A percentile compares a stretch with the other conserved stretches of the same genome.
phyloP scores from a whole-genome alignment of 148 eudicot genomes.

The Cornus florida region DNA sequence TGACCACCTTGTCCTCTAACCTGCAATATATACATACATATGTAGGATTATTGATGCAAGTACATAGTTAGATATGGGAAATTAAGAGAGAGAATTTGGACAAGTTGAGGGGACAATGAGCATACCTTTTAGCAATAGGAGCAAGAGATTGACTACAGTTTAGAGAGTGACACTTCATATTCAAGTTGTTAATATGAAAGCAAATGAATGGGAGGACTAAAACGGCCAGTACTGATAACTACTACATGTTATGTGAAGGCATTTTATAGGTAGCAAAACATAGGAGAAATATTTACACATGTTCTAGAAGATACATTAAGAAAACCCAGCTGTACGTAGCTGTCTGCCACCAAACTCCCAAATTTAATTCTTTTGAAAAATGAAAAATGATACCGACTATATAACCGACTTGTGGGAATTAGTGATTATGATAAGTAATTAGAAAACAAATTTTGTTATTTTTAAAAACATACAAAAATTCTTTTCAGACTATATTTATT shows the following conservation, averaged over 20 bases:
- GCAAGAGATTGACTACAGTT: background rate
- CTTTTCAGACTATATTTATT: no score
- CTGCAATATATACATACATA: slow-evolving; percentile 12
- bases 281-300: background rate
- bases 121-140: background rate
- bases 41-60: background rate
- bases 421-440: no score
- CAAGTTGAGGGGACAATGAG: background rate
- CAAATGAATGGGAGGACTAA: background rate
- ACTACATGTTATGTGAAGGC: background rate
- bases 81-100: no score
- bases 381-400: no score
- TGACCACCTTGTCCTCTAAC: slow-evolving; percentile 43
- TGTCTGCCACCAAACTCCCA: background rate
- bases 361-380: no score
- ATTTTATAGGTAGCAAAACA: background rate
- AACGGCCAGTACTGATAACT: background rate
- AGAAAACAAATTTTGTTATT: no score
- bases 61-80: background rate
- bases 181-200: background rate
- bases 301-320: background rate
- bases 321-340: background rate
- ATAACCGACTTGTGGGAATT: no score
- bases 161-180: background rate
- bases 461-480: no score